Conservation (phyloP, 164 flowering plant species). For the Paratinospora sagittata region DNA sequence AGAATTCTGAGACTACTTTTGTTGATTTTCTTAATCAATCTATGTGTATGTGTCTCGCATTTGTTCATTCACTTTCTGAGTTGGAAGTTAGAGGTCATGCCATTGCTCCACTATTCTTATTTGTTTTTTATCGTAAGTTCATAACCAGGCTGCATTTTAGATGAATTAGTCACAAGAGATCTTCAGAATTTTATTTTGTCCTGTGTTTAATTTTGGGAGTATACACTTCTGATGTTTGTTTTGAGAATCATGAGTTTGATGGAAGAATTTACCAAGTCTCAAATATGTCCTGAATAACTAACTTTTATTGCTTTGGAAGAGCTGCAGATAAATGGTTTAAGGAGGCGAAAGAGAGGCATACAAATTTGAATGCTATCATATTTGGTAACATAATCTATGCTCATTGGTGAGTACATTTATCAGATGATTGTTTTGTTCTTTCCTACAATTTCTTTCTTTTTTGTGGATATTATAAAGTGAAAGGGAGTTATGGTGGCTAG, state of each 20-base stretch:
- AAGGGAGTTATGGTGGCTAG: no score
- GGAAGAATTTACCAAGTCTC: no score
- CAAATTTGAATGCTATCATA: conserved; percentile 63
- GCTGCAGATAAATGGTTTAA: conserved; percentile 94
- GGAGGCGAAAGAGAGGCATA: conserved; percentile 68
- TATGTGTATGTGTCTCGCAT: not conserved
- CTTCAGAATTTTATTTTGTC: no score
- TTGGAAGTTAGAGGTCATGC: not conserved
- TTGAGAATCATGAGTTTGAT: no score
- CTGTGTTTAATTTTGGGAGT: no score
- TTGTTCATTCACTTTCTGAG: not conserved
- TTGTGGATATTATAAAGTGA: no score
- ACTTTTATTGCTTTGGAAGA: conserved; percentile 45
- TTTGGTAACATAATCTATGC: conserved; percentile 90
- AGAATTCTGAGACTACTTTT: not conserved
- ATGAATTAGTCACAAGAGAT: no score
- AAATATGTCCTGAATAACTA: no score
- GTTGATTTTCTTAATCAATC: not conserved
- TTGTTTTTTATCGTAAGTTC: not conserved
- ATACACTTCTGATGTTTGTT: no score
- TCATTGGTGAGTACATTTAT: conserved; percentile 48
- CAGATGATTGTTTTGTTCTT: not conserved
- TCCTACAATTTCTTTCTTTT: not conserved
- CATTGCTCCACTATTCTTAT: not conserved
- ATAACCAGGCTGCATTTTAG: not conserved